Conservation (phyloP, 768 basidiomycete genomes). For the Pisolithus microcarpus region DNA sequence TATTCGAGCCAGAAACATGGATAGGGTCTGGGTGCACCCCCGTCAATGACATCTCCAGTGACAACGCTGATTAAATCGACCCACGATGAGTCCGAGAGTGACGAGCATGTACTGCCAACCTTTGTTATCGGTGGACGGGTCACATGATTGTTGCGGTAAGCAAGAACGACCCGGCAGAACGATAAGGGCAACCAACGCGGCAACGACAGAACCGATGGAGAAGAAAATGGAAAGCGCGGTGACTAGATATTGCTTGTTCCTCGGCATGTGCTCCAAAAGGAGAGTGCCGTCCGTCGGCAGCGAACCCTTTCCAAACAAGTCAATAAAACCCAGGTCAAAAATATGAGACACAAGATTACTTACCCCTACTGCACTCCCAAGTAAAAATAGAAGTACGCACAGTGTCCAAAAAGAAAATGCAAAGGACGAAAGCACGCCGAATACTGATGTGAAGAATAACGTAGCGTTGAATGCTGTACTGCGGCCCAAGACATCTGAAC, state of each 20-base stretch:
- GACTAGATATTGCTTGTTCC: slow-evolving; percentile 85
- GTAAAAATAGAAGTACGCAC: slow-evolving; percentile 73
- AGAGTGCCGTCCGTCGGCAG: slow-evolving; percentile 98
- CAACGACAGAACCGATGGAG: slow-evolving; percentile 82
- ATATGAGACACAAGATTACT: slow-evolving; percentile 20
- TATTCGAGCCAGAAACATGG: slow-evolving; percentile 83
- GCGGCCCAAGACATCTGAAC: slow-evolving; percentile 86
- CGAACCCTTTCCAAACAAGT: slow-evolving; percentile 50
- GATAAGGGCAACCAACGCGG: slow-evolving; percentile 72
- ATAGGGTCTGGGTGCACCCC: slow-evolving; percentile 54
- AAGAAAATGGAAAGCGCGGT: slow-evolving; percentile 94
- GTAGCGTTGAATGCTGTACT: slow-evolving; percentile 90
- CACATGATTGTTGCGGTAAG: slow-evolving; percentile 45
- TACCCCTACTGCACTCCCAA: slow-evolving; percentile 93
- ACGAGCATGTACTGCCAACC: slow-evolving; percentile 89
- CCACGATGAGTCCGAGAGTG: slow-evolving; percentile 72
- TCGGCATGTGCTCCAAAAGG: slow-evolving; percentile 87
- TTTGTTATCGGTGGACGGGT: slow-evolving; percentile 59
- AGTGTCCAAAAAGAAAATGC: slow-evolving; percentile 60
- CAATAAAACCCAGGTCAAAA: slow-evolving; percentile 1
- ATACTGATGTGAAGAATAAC: slow-evolving; percentile 81
- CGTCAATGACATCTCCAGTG: background rate
- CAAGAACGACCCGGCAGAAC: slow-evolving; percentile 77
- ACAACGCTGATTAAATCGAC: slow-evolving; percentile 26
- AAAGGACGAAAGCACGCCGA: slow-evolving; percentile 76